Evolutionary conservation across 2,329 filamentous ascomycete species (phyloP), one percentile per base, ranked within the genome.

Genomic region (Scolecobasidium constrictum): DNA sequence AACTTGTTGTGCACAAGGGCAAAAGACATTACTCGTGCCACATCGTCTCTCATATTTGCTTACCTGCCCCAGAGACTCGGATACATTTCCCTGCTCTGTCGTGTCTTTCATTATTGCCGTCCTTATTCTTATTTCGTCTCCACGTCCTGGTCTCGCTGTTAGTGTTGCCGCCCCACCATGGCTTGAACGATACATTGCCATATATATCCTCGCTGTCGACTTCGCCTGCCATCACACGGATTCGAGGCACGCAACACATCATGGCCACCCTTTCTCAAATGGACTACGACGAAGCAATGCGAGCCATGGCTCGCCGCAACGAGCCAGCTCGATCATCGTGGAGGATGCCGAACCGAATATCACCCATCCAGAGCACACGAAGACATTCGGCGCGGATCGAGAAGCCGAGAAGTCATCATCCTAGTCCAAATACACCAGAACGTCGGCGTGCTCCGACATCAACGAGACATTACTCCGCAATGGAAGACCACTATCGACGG

Each of bases 401-500:
- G 16, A 42, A 42, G 16, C 40, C 40, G 4, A 42, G 19, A 16
- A 42, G 40, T 15, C 18, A 37, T 5, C 40, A 42, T n/a, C 20
- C 18, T 4, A 42, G 40, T 16, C 40, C 40, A 23, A 17, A 19
- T 16, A 31, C 9, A 6, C 17, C 15, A 2, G 40, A 35, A 36
- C 17, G 40, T n/a, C 40, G 40, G 7, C 31, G 40, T 9, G 36
- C 34, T 2, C 5, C 23, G 18, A 23, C 18, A 2, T 28, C 40
- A 9, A 20, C 22, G n/a, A 42, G 22, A 31, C 34, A 42, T 5
- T 35, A 35, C 17, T 26, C 31, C 6, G 20, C 40, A n/a, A 4
- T 42, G 13, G 40, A 42, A 12, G 40, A 42, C 16, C 40, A 42
- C 20, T 42, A 42, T 11, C 40, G 40, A 2, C 31, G 33, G 13